These are phyloP conservation scores for Nakaseomyces bracarensis DNA, from an alignment of 1,139 yeast species.

Conservation along the genomic window DNA sequence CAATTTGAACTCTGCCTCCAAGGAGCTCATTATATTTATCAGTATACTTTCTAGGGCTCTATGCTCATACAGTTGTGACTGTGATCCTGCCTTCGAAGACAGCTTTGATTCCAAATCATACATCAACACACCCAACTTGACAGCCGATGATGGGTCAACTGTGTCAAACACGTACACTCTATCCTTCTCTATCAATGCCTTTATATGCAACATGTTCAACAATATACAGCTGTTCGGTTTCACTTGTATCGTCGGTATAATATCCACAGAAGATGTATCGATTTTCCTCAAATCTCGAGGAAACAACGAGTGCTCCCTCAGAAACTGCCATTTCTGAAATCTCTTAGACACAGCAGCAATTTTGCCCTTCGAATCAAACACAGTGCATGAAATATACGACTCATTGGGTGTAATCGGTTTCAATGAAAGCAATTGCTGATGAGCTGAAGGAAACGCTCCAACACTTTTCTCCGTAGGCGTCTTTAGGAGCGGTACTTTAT, in stretches of 20 bases:
- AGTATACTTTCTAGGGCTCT: constrained; percentile 83
- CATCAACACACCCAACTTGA: constrained; percentile 71
- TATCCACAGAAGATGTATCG: constrained; percentile 81
- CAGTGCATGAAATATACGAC: constrained; percentile 61
- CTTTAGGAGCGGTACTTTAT: neutral
- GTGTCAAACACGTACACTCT: constrained; percentile 76
- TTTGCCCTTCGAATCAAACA: constrained; percentile 65
- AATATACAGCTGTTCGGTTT: constrained; percentile 58
- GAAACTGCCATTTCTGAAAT: constrained; percentile 65
- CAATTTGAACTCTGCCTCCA: constrained; percentile 75
- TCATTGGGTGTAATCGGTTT: constrained; percentile 55
- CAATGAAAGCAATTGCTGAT: constrained; percentile 26
- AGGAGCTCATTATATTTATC: constrained; percentile 72
- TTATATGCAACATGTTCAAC: constrained; percentile 73
- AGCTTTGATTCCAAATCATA: constrained; percentile 80
- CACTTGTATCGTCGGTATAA: constrained; percentile 79
- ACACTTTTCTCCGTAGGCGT: neutral
- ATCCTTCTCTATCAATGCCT: constrained; percentile 77
- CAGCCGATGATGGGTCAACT: constrained; percentile 46
- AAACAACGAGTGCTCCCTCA: constrained; percentile 57
- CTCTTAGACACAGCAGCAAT: constrained; percentile 69
- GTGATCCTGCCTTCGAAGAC: constrained; percentile 31
- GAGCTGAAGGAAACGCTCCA: constrained; percentile 4
- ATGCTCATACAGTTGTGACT: constrained; percentile 55
- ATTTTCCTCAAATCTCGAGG: constrained; percentile 75